phyloP scores from a whole-genome alignment of 371 early-diverging fungal genomes.

The Mucor lusitanicus region DNA sequence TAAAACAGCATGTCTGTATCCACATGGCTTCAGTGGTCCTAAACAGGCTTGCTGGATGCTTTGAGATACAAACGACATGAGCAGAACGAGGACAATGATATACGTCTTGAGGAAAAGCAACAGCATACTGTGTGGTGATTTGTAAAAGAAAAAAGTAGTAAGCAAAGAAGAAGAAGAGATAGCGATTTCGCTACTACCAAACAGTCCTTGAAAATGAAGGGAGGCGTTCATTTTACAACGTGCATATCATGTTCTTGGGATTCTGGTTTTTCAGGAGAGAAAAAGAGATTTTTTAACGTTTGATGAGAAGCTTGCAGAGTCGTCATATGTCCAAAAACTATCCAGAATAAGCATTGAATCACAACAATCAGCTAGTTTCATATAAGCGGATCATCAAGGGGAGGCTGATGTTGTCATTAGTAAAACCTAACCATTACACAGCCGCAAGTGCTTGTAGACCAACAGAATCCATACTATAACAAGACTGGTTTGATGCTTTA shows the following conservation, averaged over 20 bases:
- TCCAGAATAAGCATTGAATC: too few relatives aligned
- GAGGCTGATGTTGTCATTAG: neutral
- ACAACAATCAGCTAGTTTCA: too few relatives aligned
- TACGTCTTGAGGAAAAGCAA: neutral
- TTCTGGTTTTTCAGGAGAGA: neutral
- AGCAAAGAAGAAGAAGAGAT: neutral
- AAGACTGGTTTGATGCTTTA: neutral
- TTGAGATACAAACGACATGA: neutral
- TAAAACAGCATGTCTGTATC: neutral
- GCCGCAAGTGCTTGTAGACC: neutral
- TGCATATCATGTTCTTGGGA: neutral
- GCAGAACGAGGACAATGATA: neutral
- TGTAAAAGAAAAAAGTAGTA: too few relatives aligned
- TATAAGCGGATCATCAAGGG: neutral
- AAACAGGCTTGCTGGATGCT: neutral
- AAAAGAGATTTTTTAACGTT: neutral
- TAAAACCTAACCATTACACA: neutral
- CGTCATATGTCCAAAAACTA: too few relatives aligned
- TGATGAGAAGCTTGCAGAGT: too few relatives aligned
- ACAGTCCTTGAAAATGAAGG: neutral
- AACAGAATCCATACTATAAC: neutral
- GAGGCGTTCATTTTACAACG: neutral
- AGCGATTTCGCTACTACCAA: neutral
- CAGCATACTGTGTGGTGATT: neutral
- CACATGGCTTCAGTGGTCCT: neutral